Conservation (phyloP, 257 asterid genomes). For the Plectranthus barbatus region DNA sequence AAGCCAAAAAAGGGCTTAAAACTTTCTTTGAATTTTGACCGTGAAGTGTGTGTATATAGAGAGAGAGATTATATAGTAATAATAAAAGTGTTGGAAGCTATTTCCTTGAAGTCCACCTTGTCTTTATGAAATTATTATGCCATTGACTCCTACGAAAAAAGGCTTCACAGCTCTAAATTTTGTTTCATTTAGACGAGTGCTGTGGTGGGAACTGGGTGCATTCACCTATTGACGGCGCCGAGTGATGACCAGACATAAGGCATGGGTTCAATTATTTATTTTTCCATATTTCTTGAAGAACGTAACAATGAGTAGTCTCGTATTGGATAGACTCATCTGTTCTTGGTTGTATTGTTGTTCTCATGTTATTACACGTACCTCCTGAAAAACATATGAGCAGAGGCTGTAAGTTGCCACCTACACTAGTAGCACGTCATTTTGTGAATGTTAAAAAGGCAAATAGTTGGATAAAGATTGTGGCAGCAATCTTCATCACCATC, state of each 20-base stretch:
- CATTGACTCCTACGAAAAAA: neutral
- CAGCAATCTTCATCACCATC: neutral
- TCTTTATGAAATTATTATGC: neutral
- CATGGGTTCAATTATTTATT: conserved; percentile 14
- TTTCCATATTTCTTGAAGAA: conserved; percentile 25
- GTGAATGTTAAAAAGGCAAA: neutral
- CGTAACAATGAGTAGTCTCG: conserved; percentile 4
- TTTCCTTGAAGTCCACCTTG: neutral
- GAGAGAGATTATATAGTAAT: neutral
- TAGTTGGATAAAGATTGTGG: conserved; percentile 12
- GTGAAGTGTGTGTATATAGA: neutral
- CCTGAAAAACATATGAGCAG: neutral
- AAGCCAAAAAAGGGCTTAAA: neutral
- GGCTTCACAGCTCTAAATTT: neutral
- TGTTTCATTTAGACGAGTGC: neutral
- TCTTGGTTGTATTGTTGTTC: conserved; percentile 7
- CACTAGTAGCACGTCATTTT: conserved; percentile 10
- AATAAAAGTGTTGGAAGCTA: neutral
- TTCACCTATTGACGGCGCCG: neutral
- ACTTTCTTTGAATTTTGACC: neutral
- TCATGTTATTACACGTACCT: conserved; percentile 18
- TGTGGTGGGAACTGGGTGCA: neutral
- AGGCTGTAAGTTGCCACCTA: conserved; percentile 21
- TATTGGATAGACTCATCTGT: conserved; percentile 7
- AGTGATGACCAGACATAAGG: too few species aligned